A percentile compares a stretch with the other conserved stretches of the same genome.
These are phyloP conservation scores for Albifimbria verrucaria DNA, from an alignment of 2,329 filamentous ascomycete genomes.

Conservation along the genomic window DNA sequence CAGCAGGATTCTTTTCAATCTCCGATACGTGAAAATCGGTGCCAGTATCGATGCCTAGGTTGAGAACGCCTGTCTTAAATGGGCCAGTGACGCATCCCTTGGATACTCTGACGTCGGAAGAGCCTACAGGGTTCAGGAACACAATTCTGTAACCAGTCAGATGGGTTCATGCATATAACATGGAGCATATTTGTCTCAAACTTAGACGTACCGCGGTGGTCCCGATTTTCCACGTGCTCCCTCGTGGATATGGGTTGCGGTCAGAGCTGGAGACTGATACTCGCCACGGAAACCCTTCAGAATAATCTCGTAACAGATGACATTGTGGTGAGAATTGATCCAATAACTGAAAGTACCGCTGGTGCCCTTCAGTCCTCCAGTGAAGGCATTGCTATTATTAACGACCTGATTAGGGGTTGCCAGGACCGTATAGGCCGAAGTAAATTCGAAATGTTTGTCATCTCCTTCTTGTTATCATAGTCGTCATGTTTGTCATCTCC, in stretches of 20 bases:
- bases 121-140: constrained; percentile 40
- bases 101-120: constrained; percentile 20
- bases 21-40: constrained; percentile 43
- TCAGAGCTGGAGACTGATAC: constrained; percentile 46
- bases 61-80: constrained; percentile 28
- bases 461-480: no score
- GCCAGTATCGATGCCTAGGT: constrained; percentile 28
- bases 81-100: constrained; percentile 39
- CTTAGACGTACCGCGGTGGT: constrained; percentile 38
- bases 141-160: constrained; percentile 32
- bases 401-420: constrained; percentile 50
- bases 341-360: constrained; percentile 49
- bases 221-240: constrained; percentile 40
- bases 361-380: constrained; percentile 39
- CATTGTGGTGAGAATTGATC: constrained; percentile 43
- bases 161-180: no score
- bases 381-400: constrained; percentile 31
- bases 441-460: constrained; percentile 46
- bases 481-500: neutral
- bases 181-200: neutral
- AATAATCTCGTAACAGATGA: constrained; percentile 49
- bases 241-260: constrained; percentile 55
- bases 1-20: constrained; percentile 47
- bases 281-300: constrained; percentile 45
- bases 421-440: constrained; percentile 43